Conservation (phyloP, 169 alveolate species). For the Eimeria maxima region DNA sequence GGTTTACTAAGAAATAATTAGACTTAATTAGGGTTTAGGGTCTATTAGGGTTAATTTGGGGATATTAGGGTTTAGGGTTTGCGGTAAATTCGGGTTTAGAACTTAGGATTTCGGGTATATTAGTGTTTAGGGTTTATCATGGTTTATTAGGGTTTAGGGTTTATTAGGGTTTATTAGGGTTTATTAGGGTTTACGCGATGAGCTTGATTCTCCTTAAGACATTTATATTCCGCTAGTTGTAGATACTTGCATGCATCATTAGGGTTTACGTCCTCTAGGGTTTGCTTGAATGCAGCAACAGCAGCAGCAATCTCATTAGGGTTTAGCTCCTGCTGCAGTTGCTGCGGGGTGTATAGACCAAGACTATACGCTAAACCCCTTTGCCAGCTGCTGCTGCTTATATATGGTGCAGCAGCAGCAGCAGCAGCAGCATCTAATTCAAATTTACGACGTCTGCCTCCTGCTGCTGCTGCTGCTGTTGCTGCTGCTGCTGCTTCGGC, state of each 20-base stretch:
- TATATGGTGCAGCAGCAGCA: neutral
- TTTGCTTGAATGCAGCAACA: slow-evolving; percentile 85
- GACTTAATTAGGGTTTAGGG: neutral
- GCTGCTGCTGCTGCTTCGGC: slow-evolving; percentile 19
- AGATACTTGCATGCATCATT: slow-evolving; percentile 91
- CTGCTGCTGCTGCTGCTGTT: slow-evolving; percentile 32
- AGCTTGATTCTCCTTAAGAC: slow-evolving; percentile 87
- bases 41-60: slow-evolving; percentile 20
- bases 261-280: slow-evolving; percentile 90
- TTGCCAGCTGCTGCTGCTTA: slow-evolving; percentile 85
- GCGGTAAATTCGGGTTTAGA: neutral
- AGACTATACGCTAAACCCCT: slow-evolving; percentile 85
- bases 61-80: slow-evolving; percentile 22
- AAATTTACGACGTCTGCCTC: neutral
- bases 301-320: slow-evolving; percentile 85
- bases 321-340: slow-evolving; percentile 77
- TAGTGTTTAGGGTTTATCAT: neutral
- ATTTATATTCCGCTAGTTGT: slow-evolving; percentile 89
- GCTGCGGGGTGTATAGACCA: slow-evolving; percentile 85
- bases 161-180: slow-evolving; percentile 36
- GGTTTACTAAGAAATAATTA: neutral
- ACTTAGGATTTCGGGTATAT: neutral
- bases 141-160: neutral
- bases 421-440: slow-evolving; percentile 45
- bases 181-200: slow-evolving; percentile 74